These are phyloP conservation scores for Candida cerambycidarum DNA, from an alignment of 805 yeast genomes.

Conservation along the genomic window DNA sequence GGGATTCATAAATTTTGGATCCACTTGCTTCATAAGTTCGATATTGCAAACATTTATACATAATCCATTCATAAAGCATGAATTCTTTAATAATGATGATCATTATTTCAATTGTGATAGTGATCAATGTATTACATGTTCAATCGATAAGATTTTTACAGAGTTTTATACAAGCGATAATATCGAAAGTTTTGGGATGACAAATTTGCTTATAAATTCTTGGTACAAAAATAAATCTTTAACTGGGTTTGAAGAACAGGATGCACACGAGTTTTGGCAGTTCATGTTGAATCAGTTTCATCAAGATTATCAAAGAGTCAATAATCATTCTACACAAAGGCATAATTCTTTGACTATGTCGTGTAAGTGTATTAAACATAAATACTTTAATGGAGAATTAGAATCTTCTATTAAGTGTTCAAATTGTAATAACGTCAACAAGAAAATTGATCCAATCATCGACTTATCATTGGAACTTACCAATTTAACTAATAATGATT, in stretches of 20 bases:
- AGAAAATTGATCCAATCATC: conserved; percentile 82
- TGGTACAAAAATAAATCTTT: conserved; percentile 83
- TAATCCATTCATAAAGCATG: conserved; percentile 80
- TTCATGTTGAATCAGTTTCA: conserved; percentile 86
- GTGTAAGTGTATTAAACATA: conserved; percentile 82
- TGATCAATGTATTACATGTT: conserved; percentile 74
- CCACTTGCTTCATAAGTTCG: conserved; percentile 96
- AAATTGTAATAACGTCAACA: conserved; percentile 62
- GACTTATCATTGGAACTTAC: conserved; percentile 81
- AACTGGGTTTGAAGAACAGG: conserved; percentile 97
- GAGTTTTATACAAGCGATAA: conserved; percentile 67
- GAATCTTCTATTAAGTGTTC: conserved; percentile 78
- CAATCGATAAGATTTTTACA: conserved; percentile 74
- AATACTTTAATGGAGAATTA: conserved; percentile 78
- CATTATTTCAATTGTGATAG: conserved; percentile 56
- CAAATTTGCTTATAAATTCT: conserved; percentile 76
- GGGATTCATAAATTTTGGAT: conserved; percentile 92
- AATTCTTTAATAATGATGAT: conserved; percentile 67
- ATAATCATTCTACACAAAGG: conserved; percentile 2
- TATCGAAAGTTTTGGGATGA: conserved; percentile 75
- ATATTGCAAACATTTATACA: conserved; percentile 87
- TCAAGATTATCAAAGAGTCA: conserved; percentile 25
- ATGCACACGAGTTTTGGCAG: conserved; percentile 98
- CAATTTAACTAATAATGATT: conserved; percentile 29
- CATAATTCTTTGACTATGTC: conserved; percentile 1